Percentiles rank a stretch among this genome's conserved stretches.
Conservation (phyloP, 805 yeast genomes). For the Kodamaea kaohsiungensis region DNA sequence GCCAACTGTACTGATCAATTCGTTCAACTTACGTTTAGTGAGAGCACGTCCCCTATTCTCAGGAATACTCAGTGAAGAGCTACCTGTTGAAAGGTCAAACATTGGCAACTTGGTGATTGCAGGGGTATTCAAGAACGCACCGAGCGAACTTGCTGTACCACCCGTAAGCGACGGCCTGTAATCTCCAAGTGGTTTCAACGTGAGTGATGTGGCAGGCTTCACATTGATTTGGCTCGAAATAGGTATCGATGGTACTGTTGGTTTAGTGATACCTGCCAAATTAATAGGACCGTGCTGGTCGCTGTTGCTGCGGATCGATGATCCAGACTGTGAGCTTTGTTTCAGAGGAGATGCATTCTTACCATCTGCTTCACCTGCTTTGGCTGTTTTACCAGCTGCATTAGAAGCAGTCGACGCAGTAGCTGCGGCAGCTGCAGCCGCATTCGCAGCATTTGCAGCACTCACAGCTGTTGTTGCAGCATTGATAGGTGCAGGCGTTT, state of each 20-base stretch:
- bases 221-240: conserved; percentile 71
- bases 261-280: conserved; percentile 45
- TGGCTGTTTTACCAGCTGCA: conserved; percentile 15
- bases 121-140: conserved; percentile 66
- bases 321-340: conserved; percentile 9
- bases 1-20: conserved; percentile 79
- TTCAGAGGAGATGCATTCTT: conserved; percentile 6
- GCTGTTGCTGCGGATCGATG: conserved; percentile 10
- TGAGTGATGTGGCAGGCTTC: conserved; percentile 63
- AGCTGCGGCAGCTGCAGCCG: conserved; percentile 11
- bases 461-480: conserved; percentile 32
- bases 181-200: conserved; percentile 55
- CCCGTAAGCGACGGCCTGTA: conserved; percentile 79
- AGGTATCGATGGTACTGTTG: conserved; percentile 65
- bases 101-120: conserved; percentile 73
- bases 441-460: conserved; percentile 51
- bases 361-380: conserved; percentile 20
- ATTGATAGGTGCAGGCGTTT: conserved; percentile 6
- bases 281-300: conserved; percentile 29
- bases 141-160: conserved; percentile 77
- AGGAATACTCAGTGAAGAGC: conserved; percentile 32
- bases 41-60: conserved; percentile 77
- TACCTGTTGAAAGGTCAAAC: conserved; percentile 58
- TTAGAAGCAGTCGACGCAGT: background rate
- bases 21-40: conserved; percentile 86